phyloP scores from a whole-genome alignment of 805 yeast genomes.

The Cyberlindnera xylosilytica region DNA sequence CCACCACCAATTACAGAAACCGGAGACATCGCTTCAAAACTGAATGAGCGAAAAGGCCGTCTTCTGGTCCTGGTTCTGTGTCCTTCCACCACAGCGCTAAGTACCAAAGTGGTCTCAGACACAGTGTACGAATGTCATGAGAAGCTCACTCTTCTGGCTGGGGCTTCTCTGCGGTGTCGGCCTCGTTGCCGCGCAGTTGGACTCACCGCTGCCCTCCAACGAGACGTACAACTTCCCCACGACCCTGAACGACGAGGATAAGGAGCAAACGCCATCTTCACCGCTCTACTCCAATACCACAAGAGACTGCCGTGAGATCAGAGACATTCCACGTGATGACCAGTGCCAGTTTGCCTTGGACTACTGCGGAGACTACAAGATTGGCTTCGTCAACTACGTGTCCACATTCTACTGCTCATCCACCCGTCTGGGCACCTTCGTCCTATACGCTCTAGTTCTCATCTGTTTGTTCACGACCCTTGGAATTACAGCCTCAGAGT shows the following conservation, averaged over 20 bases:
- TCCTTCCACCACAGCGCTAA: too few species aligned
- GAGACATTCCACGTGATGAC: constrained; percentile 9
- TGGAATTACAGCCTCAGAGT: constrained; percentile 83
- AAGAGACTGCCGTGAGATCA: constrained; percentile 21
- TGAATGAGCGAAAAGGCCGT: too few species aligned
- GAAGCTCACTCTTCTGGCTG: background rate
- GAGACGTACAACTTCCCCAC: constrained; percentile 7
- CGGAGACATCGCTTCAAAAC: too few species aligned
- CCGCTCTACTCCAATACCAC: constrained; percentile 5
- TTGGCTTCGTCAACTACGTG: constrained; percentile 27
- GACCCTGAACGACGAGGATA: background rate
- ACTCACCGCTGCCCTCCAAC: background rate
- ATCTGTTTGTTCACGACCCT: constrained; percentile 56
- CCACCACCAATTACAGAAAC: too few species aligned
- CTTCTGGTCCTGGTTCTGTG: too few species aligned
- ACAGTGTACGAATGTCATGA: too few species aligned
- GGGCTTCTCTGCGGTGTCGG: background rate
- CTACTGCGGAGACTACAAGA: constrained; percentile 24
- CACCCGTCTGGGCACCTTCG: constrained; percentile 1
- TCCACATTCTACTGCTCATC: constrained; percentile 21
- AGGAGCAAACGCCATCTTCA: constrained; percentile 1
- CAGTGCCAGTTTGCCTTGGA: constrained; percentile 22
- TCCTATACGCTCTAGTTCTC: constrained; percentile 13
- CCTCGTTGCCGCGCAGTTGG: background rate
- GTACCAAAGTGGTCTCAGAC: too few species aligned